These are phyloP conservation scores for Austroboletus rostrupii DNA, from an alignment of 1,284 basidiomycete genomes.

Conservation along the genomic window DNA sequence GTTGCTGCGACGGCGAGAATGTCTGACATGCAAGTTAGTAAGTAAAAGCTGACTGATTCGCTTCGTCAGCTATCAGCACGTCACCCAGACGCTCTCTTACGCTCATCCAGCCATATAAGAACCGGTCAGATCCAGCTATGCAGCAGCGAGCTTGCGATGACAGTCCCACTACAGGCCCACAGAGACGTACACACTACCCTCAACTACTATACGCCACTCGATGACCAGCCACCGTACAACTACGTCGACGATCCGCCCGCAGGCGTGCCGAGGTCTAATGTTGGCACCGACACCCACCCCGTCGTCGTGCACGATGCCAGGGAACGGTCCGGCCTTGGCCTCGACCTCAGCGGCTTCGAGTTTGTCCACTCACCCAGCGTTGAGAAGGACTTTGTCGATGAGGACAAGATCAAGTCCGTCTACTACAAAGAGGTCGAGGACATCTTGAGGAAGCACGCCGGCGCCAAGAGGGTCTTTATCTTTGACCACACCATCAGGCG, in stretches of 20 bases:
- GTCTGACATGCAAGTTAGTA: background rate
- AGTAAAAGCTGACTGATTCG: background rate
- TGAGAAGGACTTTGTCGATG: constrained; percentile 42
- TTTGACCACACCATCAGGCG: constrained; percentile 46
- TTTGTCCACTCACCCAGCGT: constrained; percentile 30
- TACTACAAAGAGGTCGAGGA: constrained; percentile 41
- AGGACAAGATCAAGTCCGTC: constrained; percentile 33
- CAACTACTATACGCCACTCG: constrained; percentile 26
- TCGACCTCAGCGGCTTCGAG: constrained; percentile 43
- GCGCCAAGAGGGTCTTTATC: constrained; percentile 40
- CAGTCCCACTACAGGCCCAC: constrained; percentile 14
- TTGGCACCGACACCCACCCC: constrained; percentile 23
- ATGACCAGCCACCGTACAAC: constrained; percentile 25
- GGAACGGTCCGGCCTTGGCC: constrained; percentile 33
- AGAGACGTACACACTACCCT: constrained; percentile 29
- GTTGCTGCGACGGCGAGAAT: constrained; percentile 29
- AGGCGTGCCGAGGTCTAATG: constrained; percentile 24
- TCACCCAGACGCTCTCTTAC: constrained; percentile 5
- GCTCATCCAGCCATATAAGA: background rate
- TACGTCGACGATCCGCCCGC: constrained; percentile 25
- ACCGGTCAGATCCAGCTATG: too few species aligned
- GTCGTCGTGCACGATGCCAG: constrained; percentile 31
- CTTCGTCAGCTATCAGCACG: constrained; percentile 17
- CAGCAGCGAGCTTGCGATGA: constrained; percentile 7
- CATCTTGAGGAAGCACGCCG: constrained; percentile 39